Percentiles rank a stretch among this genome's conserved stretches.
These are phyloP conservation scores for Suhomyces vadensis DNA, from an alignment of 805 yeast genomes.

Conservation along the genomic window DNA sequence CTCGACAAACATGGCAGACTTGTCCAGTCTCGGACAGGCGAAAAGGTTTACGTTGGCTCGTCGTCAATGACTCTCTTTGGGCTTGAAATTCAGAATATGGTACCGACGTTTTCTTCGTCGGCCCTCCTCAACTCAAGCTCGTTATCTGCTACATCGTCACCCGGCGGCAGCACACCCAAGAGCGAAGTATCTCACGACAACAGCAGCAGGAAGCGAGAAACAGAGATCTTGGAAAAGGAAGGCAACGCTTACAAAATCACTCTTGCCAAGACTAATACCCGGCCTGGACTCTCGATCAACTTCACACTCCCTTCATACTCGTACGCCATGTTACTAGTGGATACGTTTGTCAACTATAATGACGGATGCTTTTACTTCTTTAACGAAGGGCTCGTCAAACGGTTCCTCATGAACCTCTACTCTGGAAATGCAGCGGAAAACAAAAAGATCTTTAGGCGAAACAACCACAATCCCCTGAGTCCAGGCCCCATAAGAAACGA, in stretches of 20 bases:
- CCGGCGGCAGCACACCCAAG: conserved; percentile 9
- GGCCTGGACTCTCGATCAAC: conserved; percentile 68
- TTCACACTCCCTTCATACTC: conserved; percentile 75
- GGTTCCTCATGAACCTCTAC: conserved; percentile 62
- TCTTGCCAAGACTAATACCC: conserved; percentile 63
- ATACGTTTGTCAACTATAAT: conserved; percentile 73
- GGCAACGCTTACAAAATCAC: conserved; percentile 76
- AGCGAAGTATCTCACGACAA: conserved; percentile 3
- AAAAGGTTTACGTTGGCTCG: conserved; percentile 73
- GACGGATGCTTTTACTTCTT: conserved; percentile 85
- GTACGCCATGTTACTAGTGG: conserved; percentile 72
- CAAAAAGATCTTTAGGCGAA: conserved; percentile 38
- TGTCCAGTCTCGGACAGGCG: conserved; percentile 74
- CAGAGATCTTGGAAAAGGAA: conserved; percentile 65
- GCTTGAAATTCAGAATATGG: conserved; percentile 69
- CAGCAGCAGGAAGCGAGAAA: conserved; percentile 39
- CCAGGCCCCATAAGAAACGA: conserved; percentile 33
- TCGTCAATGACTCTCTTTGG: conserved; percentile 84
- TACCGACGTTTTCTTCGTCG: conserved; percentile 34
- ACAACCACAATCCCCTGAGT: conserved; percentile 21
- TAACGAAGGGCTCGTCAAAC: conserved; percentile 77
- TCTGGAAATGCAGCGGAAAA: conserved; percentile 47
- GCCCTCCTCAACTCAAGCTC: conserved; percentile 12
- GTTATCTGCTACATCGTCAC: conserved; percentile 13
- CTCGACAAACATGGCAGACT: conserved; percentile 70